phyloP scores from a whole-genome alignment of 208 protist species.

The Trypanosomatidae sp. region DNA sequence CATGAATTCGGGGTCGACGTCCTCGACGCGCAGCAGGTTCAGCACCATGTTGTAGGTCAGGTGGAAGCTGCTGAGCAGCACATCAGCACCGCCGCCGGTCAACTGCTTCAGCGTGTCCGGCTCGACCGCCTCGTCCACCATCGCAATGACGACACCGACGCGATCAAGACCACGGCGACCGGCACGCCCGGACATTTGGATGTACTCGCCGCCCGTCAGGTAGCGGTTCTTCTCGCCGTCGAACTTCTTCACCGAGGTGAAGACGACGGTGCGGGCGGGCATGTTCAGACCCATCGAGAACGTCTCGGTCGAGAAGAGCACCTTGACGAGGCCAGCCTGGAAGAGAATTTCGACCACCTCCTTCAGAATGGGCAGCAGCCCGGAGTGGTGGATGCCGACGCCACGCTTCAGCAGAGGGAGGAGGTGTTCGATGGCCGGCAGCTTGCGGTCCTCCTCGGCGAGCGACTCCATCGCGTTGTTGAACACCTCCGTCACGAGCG shows the following conservation, averaged over 20 bases:
- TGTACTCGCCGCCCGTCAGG: conserved; percentile 98
- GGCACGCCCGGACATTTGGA: conserved; percentile 99
- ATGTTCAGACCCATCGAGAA: conserved; percentile 99
- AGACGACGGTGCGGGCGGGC: conserved; percentile 99
- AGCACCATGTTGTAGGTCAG: conserved; percentile 99
- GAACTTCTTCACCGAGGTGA: conserved; percentile 98
- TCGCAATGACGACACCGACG: conserved; percentile 98
- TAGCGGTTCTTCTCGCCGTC: conserved; percentile 97
- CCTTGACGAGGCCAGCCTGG: conserved; percentile 98
- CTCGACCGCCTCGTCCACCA: conserved; percentile 98
- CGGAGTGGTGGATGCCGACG: conserved; percentile 99
- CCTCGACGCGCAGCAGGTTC: conserved; percentile 98
- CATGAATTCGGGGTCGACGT: conserved; percentile 97
- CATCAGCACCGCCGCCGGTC: conserved; percentile 93
- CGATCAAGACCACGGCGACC: conserved; percentile 99
- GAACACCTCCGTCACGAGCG: conserved; percentile 94
- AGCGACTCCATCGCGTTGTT: conserved; percentile 96
- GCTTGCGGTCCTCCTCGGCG: conserved; percentile 91
- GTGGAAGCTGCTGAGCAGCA: conserved; percentile 97
- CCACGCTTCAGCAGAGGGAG: conserved; percentile 97
- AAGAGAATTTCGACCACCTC: conserved; percentile 99
- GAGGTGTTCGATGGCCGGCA: conserved; percentile 95
- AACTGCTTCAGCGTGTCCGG: conserved; percentile 93
- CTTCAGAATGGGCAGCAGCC: conserved; percentile 99
- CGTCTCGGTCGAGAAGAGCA: conserved; percentile 99